A percentile compares a stretch with the other conserved stretches of the same genome.
Evolutionary conservation across 371 early-diverging fungal genomes (phyloP).

Genomic region (Mucor velutinosus): DNA sequence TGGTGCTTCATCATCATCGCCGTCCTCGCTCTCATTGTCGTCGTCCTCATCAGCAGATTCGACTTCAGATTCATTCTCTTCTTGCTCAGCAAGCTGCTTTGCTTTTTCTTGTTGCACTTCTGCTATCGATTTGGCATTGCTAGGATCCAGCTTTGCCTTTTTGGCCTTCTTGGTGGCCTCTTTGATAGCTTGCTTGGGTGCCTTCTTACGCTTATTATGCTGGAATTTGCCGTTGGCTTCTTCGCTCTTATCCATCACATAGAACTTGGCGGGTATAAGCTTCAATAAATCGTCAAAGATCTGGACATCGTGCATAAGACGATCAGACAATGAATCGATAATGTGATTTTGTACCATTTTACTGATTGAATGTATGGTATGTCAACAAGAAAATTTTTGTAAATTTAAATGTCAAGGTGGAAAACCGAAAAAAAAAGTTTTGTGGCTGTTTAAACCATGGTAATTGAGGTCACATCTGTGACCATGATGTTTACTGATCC

Average conservation of each 20-base stretch:
- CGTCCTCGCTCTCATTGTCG: conserved; percentile 21
- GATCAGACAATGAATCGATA: conserved; percentile 45
- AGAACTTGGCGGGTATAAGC: conserved; percentile 75
- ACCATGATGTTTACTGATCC: background rate
- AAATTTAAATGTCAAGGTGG: background rate
- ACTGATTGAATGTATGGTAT: background rate
- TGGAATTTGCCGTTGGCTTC: conserved; percentile 57
- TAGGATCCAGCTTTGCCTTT: conserved; percentile 60
- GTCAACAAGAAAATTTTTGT: background rate
- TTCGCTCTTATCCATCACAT: conserved; percentile 62
- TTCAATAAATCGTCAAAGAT: conserved; percentile 68
- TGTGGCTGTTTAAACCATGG: background rate
- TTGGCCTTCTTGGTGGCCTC: conserved; percentile 79
- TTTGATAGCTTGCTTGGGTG: conserved; percentile 79
- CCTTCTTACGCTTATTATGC: conserved; percentile 76
- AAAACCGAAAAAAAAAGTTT: background rate
- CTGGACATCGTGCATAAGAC: conserved; percentile 58
- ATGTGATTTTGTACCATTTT: conserved; percentile 41
- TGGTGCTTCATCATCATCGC: conserved; percentile 38
- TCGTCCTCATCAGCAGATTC: conserved; percentile 22
- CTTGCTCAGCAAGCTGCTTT: conserved; percentile 13
- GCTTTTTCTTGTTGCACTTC: conserved; percentile 34
- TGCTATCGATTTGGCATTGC: conserved; percentile 23
- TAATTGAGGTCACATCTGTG: background rate
- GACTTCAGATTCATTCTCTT: conserved; percentile 40